Percentiles rank a stretch among this genome's conserved stretches.
phyloP scores from a whole-genome alignment of 169 alveolate species.

The Pseudocohnilembus persalinus region DNA sequence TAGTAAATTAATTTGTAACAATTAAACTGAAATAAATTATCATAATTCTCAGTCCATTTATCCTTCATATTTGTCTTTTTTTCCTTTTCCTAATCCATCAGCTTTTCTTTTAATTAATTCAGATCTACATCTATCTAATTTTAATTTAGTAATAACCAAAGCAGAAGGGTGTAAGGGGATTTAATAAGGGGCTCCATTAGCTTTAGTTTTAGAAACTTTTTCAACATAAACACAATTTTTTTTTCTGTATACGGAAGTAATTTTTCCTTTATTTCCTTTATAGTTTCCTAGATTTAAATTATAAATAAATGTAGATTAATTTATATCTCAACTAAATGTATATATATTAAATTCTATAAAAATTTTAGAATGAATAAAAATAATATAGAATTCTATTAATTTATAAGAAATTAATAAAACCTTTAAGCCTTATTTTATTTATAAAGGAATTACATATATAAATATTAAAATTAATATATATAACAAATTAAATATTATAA shows the following conservation, averaged over 20 bases:
- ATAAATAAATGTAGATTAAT: too few species aligned
- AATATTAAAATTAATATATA: too few species aligned
- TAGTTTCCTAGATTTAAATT: conserved; percentile 44
- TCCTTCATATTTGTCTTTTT: neutral
- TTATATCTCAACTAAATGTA: too few species aligned
- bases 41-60: neutral
- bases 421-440: too few species aligned
- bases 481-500: too few species aligned
- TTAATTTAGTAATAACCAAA: conserved; percentile 95
- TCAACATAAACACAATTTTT: conserved; percentile 96
- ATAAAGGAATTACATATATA: too few species aligned
- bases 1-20: too few species aligned
- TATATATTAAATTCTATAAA: conserved; percentile 2
- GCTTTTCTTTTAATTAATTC: conserved; percentile 92
- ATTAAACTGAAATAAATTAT: too few species aligned
- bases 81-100: conserved; percentile 30
- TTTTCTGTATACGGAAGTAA: conserved; percentile 97
- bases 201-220: conserved; percentile 95
- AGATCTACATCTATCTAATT: conserved; percentile 94
- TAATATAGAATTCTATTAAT: neutral
- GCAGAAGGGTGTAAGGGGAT: conserved; percentile 97
- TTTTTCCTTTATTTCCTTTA: conserved; percentile 98
- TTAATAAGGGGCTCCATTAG: conserved; percentile 79
- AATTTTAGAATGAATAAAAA: neutral
- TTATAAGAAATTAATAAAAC: neutral